phyloP scores from a whole-genome alignment of 495 filamentous ascomycete genomes.

The Penicillium bialowiezense region DNA sequence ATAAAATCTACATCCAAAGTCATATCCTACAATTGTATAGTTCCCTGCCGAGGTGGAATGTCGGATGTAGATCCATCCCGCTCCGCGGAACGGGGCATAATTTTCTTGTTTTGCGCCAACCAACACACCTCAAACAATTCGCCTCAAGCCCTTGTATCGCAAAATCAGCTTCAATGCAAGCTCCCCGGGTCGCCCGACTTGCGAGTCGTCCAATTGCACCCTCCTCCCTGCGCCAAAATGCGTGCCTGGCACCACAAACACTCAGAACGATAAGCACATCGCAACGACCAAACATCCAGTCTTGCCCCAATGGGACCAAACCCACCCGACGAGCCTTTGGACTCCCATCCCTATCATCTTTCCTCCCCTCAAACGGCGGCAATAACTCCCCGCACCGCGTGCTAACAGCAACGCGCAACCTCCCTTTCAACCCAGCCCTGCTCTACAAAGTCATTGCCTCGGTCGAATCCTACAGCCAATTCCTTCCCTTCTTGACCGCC shows the following conservation, averaged over 20 bases:
- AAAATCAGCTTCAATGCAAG: constrained; percentile 14
- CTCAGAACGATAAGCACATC: constrained; percentile 14
- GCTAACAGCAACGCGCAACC: constrained; percentile 70
- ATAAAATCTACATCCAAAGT: too few relatives aligned
- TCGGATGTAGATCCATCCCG: constrained; percentile 15
- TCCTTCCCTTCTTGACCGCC: constrained; percentile 80
- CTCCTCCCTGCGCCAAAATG: neutral
- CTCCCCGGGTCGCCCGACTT: constrained; percentile 10
- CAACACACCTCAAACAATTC: neutral
- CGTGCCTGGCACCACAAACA: neutral
- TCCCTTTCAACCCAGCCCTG: constrained; percentile 66
- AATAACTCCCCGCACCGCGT: constrained; percentile 35
- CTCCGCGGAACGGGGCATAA: constrained; percentile 9
- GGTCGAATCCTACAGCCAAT: constrained; percentile 72
- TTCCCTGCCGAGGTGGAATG: constrained; percentile 4
- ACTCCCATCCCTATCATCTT: constrained; percentile 35
- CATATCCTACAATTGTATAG: neutral
- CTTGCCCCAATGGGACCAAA: constrained; percentile 10
- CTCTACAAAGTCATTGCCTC: constrained; percentile 85
- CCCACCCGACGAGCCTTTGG: constrained; percentile 15
- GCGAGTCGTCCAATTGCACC: constrained; percentile 10
- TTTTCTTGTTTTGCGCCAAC: neutral
- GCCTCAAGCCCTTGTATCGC: neutral
- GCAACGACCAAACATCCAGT: constrained; percentile 3
- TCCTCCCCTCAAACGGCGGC: constrained; percentile 27